phyloP scores from a whole-genome alignment of 2,329 filamentous ascomycete species.

The Fusarium sp. region DNA sequence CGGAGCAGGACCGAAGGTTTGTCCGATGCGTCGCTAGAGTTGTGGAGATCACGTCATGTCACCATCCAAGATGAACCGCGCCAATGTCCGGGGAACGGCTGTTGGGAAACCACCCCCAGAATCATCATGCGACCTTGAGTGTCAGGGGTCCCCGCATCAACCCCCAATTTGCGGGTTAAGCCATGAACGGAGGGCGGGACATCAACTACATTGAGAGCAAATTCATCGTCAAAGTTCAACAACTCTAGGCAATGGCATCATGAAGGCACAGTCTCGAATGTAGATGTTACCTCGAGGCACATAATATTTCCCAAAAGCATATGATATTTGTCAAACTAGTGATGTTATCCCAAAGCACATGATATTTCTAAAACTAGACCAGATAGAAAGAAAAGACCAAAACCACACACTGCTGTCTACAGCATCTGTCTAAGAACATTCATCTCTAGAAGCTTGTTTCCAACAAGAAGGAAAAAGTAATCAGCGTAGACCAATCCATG shows the following conservation, averaged over 20 bases:
- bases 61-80: neutral
- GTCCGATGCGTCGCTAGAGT: neutral
- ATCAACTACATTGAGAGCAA: neutral
- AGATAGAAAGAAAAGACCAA: neutral
- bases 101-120: neutral
- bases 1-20: neutral
- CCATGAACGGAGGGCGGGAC: neutral
- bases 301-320: too few relatives aligned
- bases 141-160: neutral
- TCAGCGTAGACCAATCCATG: slow-evolving; percentile 60
- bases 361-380: neutral
- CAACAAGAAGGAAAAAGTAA: slow-evolving; percentile 57
- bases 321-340: neutral
- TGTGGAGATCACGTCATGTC: neutral
- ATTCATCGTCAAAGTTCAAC: neutral
- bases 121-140: neutral
- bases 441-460: slow-evolving; percentile 47
- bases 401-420: neutral
- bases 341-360: too few relatives aligned
- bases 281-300: too few relatives aligned
- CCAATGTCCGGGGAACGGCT: neutral
- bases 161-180: neutral
- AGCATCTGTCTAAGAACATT: slow-evolving; percentile 22
- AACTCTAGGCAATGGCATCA: neutral
- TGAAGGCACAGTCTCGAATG: too few relatives aligned